phyloP scores from a whole-genome alignment of 345 rosid species.

The Ailanthus altissimus region DNA sequence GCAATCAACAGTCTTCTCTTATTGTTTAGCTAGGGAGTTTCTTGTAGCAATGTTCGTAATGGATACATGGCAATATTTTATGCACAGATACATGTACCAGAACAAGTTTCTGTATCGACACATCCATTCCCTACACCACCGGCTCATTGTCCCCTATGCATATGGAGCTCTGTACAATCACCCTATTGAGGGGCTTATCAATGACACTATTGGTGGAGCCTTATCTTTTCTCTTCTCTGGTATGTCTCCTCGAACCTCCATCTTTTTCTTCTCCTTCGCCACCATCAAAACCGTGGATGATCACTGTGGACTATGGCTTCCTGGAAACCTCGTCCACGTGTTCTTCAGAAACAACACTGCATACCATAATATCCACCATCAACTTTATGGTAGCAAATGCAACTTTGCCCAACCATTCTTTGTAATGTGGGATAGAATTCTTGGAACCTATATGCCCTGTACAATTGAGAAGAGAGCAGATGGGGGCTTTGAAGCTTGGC shows the following conservation, averaged over 20 bases:
- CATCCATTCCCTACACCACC: slow-evolving; percentile 81
- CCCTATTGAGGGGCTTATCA: slow-evolving; percentile 76
- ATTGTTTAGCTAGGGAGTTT: slow-evolving; percentile 66
- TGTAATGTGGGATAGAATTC: slow-evolving; percentile 74
- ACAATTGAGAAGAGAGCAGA: slow-evolving; percentile 65
- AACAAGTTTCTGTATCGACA: slow-evolving; percentile 83
- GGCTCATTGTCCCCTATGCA: slow-evolving; percentile 82
- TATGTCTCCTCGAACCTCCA: slow-evolving; percentile 79
- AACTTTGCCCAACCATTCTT: slow-evolving; percentile 89
- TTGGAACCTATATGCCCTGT: slow-evolving; percentile 89
- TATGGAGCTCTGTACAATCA: slow-evolving; percentile 85
- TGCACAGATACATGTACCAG: slow-evolving; percentile 84
- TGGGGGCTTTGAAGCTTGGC: slow-evolving; percentile 76
- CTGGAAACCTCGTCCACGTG: slow-evolving; percentile 73
- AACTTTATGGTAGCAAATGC: slow-evolving; percentile 73
- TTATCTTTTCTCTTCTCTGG: slow-evolving; percentile 78
- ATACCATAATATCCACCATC: slow-evolving; percentile 86
- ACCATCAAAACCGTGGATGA: slow-evolving; percentile 86
- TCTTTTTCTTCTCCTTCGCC: slow-evolving; percentile 88
- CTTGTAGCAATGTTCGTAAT: slow-evolving; percentile 65
- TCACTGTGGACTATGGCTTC: slow-evolving; percentile 83
- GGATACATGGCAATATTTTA: slow-evolving; percentile 87
- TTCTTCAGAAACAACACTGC: slow-evolving; percentile 81
- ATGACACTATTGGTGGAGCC: slow-evolving; percentile 81
- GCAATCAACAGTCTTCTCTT: slow-evolving; percentile 42